A percentile compares a stretch with the other conserved stretches of the same genome.
phyloP scores from a whole-genome alignment of 1,139 yeast genomes.

The Casaregolazyma lundiana region DNA sequence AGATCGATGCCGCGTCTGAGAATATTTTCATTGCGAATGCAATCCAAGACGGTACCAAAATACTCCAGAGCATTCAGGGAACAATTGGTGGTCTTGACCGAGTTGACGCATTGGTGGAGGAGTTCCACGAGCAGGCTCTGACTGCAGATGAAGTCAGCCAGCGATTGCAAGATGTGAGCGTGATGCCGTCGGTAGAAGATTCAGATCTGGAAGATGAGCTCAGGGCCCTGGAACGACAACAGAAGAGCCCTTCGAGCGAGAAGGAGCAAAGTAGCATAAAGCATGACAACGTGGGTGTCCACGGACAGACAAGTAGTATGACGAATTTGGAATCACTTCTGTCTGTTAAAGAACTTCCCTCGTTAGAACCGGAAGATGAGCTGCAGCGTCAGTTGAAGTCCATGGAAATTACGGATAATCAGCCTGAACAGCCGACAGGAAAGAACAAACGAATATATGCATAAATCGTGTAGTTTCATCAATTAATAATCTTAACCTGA shows the following conservation, averaged over 20 bases:
- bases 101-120: slow-evolving; percentile 35
- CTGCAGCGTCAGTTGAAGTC: neutral
- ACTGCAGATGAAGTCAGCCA: slow-evolving; percentile 31
- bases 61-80: slow-evolving; percentile 31
- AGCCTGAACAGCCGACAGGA: neutral
- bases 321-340: neutral
- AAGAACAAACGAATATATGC: neutral
- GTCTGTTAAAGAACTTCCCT: neutral
- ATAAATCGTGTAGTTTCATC: neutral
- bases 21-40: slow-evolving; percentile 29
- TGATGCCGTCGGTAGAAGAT: slow-evolving; percentile 23
- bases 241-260: neutral
- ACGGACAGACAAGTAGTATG: too few species aligned
- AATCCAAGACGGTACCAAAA: slow-evolving; percentile 28
- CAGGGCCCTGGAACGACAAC: slow-evolving; percentile 13
- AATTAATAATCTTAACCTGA: neutral
- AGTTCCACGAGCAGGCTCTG: slow-evolving; percentile 30
- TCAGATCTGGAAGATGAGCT: slow-evolving; percentile 31
- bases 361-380: neutral
- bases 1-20: slow-evolving; percentile 27
- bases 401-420: slow-evolving; percentile 1
- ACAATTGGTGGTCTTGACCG: slow-evolving; percentile 34
- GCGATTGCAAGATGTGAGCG: slow-evolving; percentile 6
- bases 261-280: neutral
- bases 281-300: too few species aligned